A percentile compares a stretch with the other conserved stretches of the same genome.
These are phyloP conservation scores for Sonneratia alba DNA, from an alignment of 345 rosid genomes.

Conservation along the genomic window DNA sequence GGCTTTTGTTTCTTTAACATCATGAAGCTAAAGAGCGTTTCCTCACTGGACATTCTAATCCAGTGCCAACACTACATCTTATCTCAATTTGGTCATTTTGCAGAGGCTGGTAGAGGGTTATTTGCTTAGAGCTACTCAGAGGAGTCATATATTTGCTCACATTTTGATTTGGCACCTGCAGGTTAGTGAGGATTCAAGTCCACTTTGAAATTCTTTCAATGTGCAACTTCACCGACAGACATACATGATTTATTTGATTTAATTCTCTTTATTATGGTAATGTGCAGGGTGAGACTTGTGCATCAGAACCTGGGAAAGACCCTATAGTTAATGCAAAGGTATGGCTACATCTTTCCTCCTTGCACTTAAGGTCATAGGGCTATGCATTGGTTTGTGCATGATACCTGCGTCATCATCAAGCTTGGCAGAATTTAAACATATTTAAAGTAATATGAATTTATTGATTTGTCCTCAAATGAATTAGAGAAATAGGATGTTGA, in stretches of 20 bases:
- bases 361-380: background rate
- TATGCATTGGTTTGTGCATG: background rate
- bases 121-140: conserved; percentile 91
- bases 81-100: conserved; percentile 10
- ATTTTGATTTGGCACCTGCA: conserved; percentile 97
- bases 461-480: background rate
- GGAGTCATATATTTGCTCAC: conserved; percentile 95
- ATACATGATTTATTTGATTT: background rate
- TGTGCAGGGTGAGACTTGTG: conserved; percentile 68
- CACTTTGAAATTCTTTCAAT: background rate
- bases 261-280: background rate
- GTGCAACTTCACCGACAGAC: background rate
- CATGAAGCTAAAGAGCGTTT: background rate
- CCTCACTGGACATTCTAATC: background rate
- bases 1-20: too few relatives aligned
- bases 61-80: background rate
- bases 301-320: conserved; percentile 62
- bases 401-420: background rate
- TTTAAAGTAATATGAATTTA: background rate
- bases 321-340: conserved; percentile 50
- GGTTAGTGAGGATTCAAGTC: conserved; percentile 31
- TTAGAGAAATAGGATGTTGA: background rate
- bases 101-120: conserved; percentile 96
- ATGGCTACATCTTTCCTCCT: conserved; percentile 4
- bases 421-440: too few relatives aligned